Evolutionary conservation across 129 eudicot species (phyloP).

Genomic region (Lonicera japonica): DNA sequence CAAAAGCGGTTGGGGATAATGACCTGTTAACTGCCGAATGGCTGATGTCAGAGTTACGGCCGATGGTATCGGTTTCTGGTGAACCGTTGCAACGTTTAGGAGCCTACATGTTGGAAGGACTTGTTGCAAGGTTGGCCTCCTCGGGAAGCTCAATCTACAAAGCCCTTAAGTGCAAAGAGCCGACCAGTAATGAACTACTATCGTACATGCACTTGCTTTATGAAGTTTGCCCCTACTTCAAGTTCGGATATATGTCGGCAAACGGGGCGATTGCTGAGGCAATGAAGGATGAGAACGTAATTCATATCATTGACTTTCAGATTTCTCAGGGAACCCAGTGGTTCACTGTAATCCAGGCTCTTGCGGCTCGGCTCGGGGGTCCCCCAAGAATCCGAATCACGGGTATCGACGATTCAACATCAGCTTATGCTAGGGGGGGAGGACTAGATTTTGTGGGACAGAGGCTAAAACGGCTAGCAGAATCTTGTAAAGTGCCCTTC

Average conservation of each 20-base stretch:
- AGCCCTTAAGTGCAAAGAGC: constrained; percentile 40
- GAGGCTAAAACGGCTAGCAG: constrained; percentile 32
- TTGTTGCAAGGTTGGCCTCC: constrained; percentile 42
- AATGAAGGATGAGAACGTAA: constrained; percentile 42
- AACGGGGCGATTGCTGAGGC: constrained; percentile 67
- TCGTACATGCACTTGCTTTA: constrained; percentile 40
- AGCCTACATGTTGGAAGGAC: constrained; percentile 66
- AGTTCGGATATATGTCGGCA: constrained; percentile 56
- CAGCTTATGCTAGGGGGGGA: constrained; percentile 36
- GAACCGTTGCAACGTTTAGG: constrained; percentile 46
- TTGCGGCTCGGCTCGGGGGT: constrained; percentile 61
- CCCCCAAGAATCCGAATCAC: constrained; percentile 52
- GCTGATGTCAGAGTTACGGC: constrained; percentile 44
- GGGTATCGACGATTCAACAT: constrained; percentile 34
- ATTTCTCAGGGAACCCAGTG: constrained; percentile 52
- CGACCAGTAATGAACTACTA: constrained; percentile 33
- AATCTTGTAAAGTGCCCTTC: constrained; percentile 47
- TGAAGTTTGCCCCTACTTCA: constrained; percentile 56
- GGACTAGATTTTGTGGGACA: constrained; percentile 40
- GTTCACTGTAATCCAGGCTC: constrained; percentile 49
- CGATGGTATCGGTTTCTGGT: constrained; percentile 54
- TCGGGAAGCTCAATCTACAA: constrained; percentile 50
- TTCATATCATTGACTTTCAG: constrained; percentile 58
- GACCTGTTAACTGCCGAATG: constrained; percentile 40
- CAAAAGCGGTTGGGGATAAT: constrained; percentile 42